Evolutionary conservation across 257 asterid genomes (phyloP).

Genomic region (Ehretia macrophylla): DNA sequence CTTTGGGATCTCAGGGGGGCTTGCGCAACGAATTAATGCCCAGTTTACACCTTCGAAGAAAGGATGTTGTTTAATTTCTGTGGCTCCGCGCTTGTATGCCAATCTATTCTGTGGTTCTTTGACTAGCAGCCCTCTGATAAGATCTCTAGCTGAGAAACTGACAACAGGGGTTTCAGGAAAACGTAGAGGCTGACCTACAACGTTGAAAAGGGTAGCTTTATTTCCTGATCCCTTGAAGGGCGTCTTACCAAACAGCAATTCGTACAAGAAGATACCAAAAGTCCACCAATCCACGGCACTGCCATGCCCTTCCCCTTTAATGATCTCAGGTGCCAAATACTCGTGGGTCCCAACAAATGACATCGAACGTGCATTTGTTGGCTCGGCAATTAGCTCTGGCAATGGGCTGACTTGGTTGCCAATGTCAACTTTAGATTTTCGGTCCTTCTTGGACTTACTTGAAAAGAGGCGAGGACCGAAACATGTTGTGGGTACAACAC

Average conservation of each 20-base stretch:
- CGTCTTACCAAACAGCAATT: constrained; percentile 62
- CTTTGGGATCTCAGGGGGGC: constrained; percentile 61
- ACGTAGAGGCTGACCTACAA: constrained; percentile 63
- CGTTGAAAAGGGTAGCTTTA: constrained; percentile 61
- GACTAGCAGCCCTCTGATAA: constrained; percentile 56
- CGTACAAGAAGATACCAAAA: constrained; percentile 55
- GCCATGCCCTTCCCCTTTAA: constrained; percentile 71
- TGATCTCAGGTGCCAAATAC: constrained; percentile 61
- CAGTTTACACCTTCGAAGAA: constrained; percentile 79
- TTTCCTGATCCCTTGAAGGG: constrained; percentile 71
- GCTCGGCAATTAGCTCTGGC: constrained; percentile 69
- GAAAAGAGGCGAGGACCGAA: constrained; percentile 62
- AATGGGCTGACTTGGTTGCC: constrained; percentile 62
- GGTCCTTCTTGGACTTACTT: constrained; percentile 56
- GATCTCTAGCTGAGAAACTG: constrained; percentile 62
- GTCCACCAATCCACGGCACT: constrained; percentile 87
- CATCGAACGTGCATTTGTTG: constrained; percentile 68
- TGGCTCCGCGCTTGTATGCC: constrained; percentile 68
- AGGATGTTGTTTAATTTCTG: constrained; percentile 66
- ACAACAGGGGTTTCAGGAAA: constrained; percentile 68
- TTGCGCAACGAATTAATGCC: constrained; percentile 70
- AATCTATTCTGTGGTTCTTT: constrained; percentile 64
- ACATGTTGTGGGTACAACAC: constrained; percentile 57
- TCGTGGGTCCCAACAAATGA: constrained; percentile 72
- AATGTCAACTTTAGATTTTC: constrained; percentile 48